A percentile compares a stretch with the other conserved stretches of the same genome.
phyloP scores from a whole-genome alignment of 768 basidiomycete genomes.

The Lentinula guzmanii region DNA sequence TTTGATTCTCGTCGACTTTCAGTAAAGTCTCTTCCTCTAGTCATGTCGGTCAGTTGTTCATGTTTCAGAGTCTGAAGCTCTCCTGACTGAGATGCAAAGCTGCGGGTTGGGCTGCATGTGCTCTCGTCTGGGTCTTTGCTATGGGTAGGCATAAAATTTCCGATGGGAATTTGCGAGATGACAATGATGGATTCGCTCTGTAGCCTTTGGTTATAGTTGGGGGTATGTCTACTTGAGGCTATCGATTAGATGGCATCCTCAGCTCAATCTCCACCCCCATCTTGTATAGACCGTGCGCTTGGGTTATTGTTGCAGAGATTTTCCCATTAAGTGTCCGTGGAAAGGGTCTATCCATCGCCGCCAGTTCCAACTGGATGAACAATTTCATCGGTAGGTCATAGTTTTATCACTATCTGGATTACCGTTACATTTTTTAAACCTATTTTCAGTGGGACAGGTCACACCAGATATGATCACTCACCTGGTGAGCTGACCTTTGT shows the following conservation, averaged over 20 bases:
- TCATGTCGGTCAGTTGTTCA: constrained; percentile 23
- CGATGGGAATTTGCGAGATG: background rate
- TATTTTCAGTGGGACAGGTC: constrained; percentile 45
- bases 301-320: constrained; percentile 75
- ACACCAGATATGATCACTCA: constrained; percentile 61
- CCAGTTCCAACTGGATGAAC: constrained; percentile 75
- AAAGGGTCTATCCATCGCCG: constrained; percentile 70
- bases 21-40: constrained; percentile 9
- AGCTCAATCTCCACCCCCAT: background rate
- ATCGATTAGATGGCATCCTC: background rate
- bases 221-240: constrained; percentile 25
- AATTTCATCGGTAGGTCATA: constrained; percentile 57
- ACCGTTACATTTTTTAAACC: background rate
- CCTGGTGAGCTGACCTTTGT: background rate
- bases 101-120: constrained; percentile 71
- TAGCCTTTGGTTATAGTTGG: constrained; percentile 73
- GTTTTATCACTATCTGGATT: background rate
- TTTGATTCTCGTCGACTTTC: too few relatives aligned
- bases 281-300: constrained; percentile 45
- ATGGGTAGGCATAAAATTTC: constrained; percentile 34
- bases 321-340: constrained; percentile 69
- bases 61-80: background rate
- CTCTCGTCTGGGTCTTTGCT: constrained; percentile 70
- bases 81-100: constrained; percentile 21
- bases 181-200: background rate